Evolutionary conservation across 2,329 filamentous ascomycete species (phyloP), one percentile per base, ranked within the genome.

Genomic region (Fusarium sp.): DNA sequence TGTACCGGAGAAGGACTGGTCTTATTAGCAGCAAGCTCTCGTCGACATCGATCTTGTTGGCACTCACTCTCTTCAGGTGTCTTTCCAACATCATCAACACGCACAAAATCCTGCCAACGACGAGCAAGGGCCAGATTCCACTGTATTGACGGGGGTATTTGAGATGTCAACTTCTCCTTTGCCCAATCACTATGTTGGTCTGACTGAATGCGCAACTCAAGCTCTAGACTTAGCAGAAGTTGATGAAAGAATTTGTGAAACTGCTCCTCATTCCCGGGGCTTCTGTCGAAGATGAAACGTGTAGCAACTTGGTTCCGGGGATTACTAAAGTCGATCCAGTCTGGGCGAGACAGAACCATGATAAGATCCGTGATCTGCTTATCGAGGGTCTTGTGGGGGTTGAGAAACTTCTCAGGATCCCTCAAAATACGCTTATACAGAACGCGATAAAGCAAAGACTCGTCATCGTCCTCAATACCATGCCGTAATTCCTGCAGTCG

Each of bases 221-320:
- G 85, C 80, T 95, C 92, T 54, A 93, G 85, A 71, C 91, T 92
- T 45, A 95, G 86, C 7, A 95, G 85, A n/a, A 95, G 82, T 80
- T 95, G 92, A 78, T 93, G 91, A 79, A 93, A 94, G 82, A 95
- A 94, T 31, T 86, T 87, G 66, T 88, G 86, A 75, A 91, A 92
- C 66, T 87, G 86, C 24, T 84, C 81, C 50, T 86, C 83, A 73
- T 91, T 90, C 24, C 85, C 83, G 39, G 86, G 84, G 62, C 86
- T 84, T 18, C 86, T 86, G 74, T 91, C 88, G 70, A 91, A 91
- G 67, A 94, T 92, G 81, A 92, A 94, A 60, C 91, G 90, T 7
- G 92, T 92, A 30, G 91, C 89, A 28, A 94, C 90, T 77, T 95
- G 92, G 75, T 94, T 93, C 76, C 88, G 89, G 8, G 88, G 88